Conservation (phyloP, 164 flowering plant genomes). For the Amborella trichopoda region DNA sequence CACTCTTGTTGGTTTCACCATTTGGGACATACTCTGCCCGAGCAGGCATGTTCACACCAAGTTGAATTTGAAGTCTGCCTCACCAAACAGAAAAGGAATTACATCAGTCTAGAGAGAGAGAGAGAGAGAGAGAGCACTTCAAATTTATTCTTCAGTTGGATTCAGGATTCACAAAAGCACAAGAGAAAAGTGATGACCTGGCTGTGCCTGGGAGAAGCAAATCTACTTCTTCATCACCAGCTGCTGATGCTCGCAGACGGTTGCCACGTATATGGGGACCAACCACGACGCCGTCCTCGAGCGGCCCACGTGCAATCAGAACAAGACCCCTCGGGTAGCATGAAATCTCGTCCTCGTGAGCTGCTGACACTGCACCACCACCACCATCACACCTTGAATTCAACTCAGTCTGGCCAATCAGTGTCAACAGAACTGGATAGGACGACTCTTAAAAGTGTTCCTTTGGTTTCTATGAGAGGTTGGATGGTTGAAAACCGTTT, state of each 20-base stretch:
- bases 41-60: conserved; percentile 99
- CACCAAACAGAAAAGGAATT: too few relatives aligned
- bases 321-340: conserved; percentile 85
- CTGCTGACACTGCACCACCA: too few relatives aligned
- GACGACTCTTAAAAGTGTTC: too few relatives aligned
- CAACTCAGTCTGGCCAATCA: too few relatives aligned
- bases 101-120: too few relatives aligned
- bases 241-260: conserved; percentile 69
- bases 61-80: conserved; percentile 88
- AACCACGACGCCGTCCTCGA: conserved; percentile 59
- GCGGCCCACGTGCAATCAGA: conserved; percentile 71
- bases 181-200: conserved; percentile 29
- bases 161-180: conserved; percentile 3
- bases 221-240: conserved; percentile 91
- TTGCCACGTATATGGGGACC: conserved; percentile 95
- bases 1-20: conserved; percentile 18
- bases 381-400: too few relatives aligned
- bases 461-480: too few relatives aligned
- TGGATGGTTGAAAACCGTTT: too few relatives aligned
- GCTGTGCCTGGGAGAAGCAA: conserved; percentile 97
- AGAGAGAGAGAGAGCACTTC: too few relatives aligned
- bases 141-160: too few relatives aligned
- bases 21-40: conserved; percentile 71
- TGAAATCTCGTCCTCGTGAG: conserved; percentile 67
- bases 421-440: too few relatives aligned